phyloP scores from a whole-genome alignment of 2,329 filamentous ascomycete species.

The Penicillium sp. region DNA sequence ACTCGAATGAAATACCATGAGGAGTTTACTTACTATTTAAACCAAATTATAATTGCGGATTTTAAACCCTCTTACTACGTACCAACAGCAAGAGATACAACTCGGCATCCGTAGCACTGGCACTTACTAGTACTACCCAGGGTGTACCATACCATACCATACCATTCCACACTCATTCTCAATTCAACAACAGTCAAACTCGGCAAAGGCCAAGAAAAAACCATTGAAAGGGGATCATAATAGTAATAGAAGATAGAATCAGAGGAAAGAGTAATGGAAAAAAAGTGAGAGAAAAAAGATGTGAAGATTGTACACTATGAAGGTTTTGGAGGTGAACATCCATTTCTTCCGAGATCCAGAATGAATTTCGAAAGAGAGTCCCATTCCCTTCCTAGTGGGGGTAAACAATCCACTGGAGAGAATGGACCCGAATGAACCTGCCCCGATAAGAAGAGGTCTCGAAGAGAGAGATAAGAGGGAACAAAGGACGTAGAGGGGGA shows the following conservation, averaged over 20 bases:
- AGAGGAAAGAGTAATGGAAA: neutral
- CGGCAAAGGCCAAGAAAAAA: neutral
- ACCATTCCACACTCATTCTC: no score
- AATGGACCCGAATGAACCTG: slow-evolving; percentile 16
- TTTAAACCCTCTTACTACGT: neutral
- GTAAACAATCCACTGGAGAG: no score
- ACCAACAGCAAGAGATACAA: neutral
- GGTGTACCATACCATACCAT: no score
- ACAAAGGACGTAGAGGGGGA: neutral
- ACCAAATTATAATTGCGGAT: neutral
- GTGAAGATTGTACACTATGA: slow-evolving; percentile 38
- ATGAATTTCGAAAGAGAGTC: slow-evolving; percentile 6
- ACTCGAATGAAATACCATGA: neutral
- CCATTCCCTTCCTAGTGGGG: neutral
- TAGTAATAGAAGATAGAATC: neutral
- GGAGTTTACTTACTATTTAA: neutral
- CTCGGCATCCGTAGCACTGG: neutral
- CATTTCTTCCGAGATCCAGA: slow-evolving; percentile 25
- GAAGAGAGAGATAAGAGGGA: neutral
- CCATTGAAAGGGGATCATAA: neutral
- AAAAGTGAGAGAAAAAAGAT: slow-evolving; percentile 19
- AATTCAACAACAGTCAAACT: no score
- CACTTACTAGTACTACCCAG: no score
- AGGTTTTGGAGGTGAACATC: slow-evolving; percentile 11
- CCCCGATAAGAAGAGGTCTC: slow-evolving; percentile 5